Evolutionary conservation across 2,329 filamentous ascomycete genomes (phyloP), one percentile per base, ranked within the genome.

Genomic region (Cordyceps javanica): DNA sequence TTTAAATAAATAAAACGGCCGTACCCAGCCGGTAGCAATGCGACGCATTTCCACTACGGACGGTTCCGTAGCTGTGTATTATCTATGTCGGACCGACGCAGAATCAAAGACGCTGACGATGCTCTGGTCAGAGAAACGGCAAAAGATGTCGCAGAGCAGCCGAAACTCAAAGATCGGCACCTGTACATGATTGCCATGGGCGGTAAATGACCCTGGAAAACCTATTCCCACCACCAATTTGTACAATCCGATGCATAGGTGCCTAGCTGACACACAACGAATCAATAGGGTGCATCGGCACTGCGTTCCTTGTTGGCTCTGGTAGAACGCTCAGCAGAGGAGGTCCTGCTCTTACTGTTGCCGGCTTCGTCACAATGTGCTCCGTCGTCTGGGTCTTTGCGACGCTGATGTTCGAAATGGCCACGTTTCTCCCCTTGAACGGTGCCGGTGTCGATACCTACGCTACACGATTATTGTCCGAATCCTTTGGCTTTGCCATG

Each of bases 141-240:
- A n/a, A n/a, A n/a, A n/a, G n/a, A n/a, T n/a, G n/a, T n/a, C 16
- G 9, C 44, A 4, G 10, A 4, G 7, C 14, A 16, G 3, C 8
- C 25, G 13, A 51, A 23, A 19, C 46, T 57, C 36, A 57, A 57
- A 28, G 16, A 49, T 7, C 48, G 55, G 28, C 55, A 52, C 16
- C 16, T 57, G 25, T 57, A 45, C 46, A 57, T 57, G 48, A 57
- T 57, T 52, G 55, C 55, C 38, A 57, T 57, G 38, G 55, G 55
- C 45, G 55, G 55, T 57, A 57, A 42, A 28, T 5, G 32, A 21
- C 21, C 5, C 28, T 23, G 32, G 10, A 13, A 16, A 41, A 7
- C n/a, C 38, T 4, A 9, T 4, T 23, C 25, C 25, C n/a, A n/a
- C 11, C 23, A 19, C 10, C 8, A 5, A 26, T 41, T 23, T 23